These are phyloP conservation scores for Beverwykella pulmonaria DNA, from an alignment of 495 filamentous ascomycete genomes.

Conservation along the genomic window DNA sequence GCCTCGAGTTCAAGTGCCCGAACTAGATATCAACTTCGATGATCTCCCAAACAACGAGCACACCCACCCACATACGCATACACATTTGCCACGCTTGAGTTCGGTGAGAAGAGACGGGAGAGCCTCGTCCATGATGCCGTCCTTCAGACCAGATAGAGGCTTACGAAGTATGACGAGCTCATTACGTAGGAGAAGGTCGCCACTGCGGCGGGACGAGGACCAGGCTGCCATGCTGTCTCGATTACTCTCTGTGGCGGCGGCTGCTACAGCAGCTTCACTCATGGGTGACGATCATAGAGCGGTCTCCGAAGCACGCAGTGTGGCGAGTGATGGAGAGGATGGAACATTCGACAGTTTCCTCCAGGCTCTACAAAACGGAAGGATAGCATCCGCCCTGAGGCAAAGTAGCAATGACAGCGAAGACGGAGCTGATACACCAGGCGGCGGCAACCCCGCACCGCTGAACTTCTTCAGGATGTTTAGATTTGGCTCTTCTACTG, in stretches of 20 bases:
- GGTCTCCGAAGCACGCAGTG: constrained; percentile 44
- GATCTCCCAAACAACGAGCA: constrained; percentile 15
- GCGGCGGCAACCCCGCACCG: constrained; percentile 35
- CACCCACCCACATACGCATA: neutral
- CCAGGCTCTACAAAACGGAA: constrained; percentile 49
- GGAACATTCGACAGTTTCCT: constrained; percentile 53
- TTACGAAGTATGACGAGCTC: constrained; percentile 45
- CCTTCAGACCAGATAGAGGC: constrained; percentile 42
- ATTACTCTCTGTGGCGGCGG: constrained; percentile 51
- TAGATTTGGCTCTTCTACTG: constrained; percentile 46
- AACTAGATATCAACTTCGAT: constrained; percentile 41
- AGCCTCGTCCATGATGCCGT: constrained; percentile 32
- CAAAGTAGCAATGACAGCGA: constrained; percentile 41
- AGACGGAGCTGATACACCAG: constrained; percentile 33
- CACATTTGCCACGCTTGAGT: constrained; percentile 13
- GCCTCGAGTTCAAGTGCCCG: constrained; percentile 35
- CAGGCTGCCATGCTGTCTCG: constrained; percentile 51
- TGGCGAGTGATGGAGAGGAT: constrained; percentile 47
- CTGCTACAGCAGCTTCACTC: constrained; percentile 51
- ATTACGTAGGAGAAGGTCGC: constrained; percentile 47
- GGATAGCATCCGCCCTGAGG: constrained; percentile 50
- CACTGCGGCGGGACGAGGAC: constrained; percentile 46
- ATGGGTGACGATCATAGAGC: constrained; percentile 50
- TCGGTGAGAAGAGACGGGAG: constrained; percentile 27
- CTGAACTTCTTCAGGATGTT: constrained; percentile 56